Evolutionary conservation across 129 eudicot genomes (phyloP).

Genomic region (Arctium lappa): DNA sequence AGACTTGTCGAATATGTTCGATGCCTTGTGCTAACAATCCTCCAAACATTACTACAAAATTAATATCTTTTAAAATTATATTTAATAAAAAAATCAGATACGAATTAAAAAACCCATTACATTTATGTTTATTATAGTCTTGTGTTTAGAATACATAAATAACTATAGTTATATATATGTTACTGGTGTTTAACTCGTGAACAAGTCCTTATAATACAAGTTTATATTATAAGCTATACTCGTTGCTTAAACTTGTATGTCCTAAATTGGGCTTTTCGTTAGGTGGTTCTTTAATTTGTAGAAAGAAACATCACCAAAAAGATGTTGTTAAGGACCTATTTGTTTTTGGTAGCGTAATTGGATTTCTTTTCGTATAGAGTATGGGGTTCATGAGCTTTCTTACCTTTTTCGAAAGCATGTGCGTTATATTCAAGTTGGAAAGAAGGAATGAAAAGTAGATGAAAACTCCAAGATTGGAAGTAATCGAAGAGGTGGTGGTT

Average conservation of each 20-base stretch:
- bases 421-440: neutral
- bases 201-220: neutral
- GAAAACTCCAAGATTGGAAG: neutral
- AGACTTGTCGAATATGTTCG: constrained; percentile 26
- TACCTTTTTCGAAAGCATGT: neutral
- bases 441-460: neutral
- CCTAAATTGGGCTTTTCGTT: neutral
- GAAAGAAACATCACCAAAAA: constrained; percentile 2
- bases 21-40: constrained; percentile 31
- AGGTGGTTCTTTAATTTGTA: neutral
- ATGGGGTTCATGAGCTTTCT: neutral
- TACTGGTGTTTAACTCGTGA: neutral
- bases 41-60: constrained; percentile 19
- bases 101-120: neutral
- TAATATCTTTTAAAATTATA: neutral
- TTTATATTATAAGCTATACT: neutral
- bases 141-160: too few relatives aligned
- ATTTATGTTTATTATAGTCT: neutral
- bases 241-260: neutral
- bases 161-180: too few relatives aligned
- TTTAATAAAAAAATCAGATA: neutral
- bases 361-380: neutral
- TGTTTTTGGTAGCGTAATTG: neutral
- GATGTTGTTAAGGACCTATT: neutral
- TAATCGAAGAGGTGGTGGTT: constrained; percentile 14